These are phyloP conservation scores for Salmacisia buchloeana DNA, from an alignment of 1,284 basidiomycete genomes.

Conservation along the genomic window DNA sequence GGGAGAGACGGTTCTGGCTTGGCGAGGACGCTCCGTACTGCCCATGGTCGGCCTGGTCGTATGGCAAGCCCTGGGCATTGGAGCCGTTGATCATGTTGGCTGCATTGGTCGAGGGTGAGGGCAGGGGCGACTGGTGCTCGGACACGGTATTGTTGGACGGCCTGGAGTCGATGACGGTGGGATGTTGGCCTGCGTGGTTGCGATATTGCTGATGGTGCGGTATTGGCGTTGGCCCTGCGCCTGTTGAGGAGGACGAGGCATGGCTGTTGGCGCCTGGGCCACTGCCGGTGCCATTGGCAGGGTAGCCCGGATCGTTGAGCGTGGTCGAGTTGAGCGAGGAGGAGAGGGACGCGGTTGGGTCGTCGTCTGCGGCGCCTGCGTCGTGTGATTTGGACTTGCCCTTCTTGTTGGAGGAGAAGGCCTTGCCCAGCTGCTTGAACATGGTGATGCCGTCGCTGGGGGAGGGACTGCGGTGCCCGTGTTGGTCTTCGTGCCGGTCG, in stretches of 20 bases:
- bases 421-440: slow-evolving; percentile 3
- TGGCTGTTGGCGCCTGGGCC: not conserved
- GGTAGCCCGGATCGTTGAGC: not conserved
- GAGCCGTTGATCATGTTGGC: not conserved
- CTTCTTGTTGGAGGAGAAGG: slow-evolving; percentile 1
- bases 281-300: not conserved
- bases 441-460: not conserved
- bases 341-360: slow-evolving; percentile 1
- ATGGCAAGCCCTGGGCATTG: too few relatives aligned
- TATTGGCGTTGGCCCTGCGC: not conserved
- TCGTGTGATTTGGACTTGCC: not conserved
- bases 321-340: slow-evolving; percentile 5
- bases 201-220: not conserved
- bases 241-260: not conserved
- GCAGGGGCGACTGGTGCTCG: not conserved
- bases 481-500: too few relatives aligned
- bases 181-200: not conserved
- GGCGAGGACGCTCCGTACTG: too few relatives aligned
- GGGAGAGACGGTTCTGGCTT: too few relatives aligned
- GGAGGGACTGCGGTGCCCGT: not conserved
- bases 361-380: not conserved
- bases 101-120: not conserved
- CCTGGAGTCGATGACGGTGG: not conserved
- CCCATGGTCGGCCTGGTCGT: too few relatives aligned
- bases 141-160: not conserved